Evolutionary conservation across 176 grass and related monocot genomes (phyloP).

Genomic region (Oryza glaberrima): DNA sequence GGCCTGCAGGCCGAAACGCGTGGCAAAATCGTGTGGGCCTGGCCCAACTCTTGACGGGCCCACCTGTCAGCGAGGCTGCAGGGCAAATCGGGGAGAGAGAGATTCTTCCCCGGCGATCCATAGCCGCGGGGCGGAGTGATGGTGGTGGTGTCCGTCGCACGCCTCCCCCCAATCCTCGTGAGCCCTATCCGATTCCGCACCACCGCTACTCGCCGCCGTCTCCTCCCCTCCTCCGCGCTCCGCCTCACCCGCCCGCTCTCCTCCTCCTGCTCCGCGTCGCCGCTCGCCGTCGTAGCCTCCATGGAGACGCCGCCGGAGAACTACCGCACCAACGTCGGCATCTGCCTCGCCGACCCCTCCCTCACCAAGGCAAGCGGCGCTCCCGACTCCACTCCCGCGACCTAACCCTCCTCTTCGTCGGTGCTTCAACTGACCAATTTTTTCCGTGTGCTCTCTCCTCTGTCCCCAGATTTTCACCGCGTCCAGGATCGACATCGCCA

Average conservation of each 20-base stretch:
- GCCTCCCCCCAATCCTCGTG: not conserved
- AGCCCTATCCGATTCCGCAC: constrained; percentile 9
- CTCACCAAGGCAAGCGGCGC: constrained; percentile 61
- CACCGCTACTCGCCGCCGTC: not conserved
- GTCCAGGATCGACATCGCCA: constrained; percentile 83
- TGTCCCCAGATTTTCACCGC: constrained; percentile 70
- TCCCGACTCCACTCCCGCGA: not conserved
- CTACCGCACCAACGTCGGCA: constrained; percentile 90
- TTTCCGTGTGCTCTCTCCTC: not conserved
- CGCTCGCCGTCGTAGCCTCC: constrained; percentile 42
- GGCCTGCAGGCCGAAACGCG: not conserved
- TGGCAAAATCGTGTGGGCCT: too few species aligned
- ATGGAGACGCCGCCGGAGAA: constrained; percentile 78
- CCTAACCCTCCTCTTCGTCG: not conserved
- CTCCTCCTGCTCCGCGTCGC: not conserved
- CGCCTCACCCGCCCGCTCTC: not conserved
- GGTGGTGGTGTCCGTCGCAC: constrained; percentile 28
- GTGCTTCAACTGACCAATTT: too few species aligned
- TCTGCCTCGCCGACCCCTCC: constrained; percentile 81
- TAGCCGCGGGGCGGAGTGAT: not conserved
- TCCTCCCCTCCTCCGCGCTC: not conserved
- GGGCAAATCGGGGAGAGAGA: not conserved
- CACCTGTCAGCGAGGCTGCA: not conserved
- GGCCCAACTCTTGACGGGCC: not conserved
- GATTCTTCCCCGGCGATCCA: not conserved